Conservation (phyloP, 2,329 filamentous ascomycete species). For the Colletotrichum cuscutae region DNA sequence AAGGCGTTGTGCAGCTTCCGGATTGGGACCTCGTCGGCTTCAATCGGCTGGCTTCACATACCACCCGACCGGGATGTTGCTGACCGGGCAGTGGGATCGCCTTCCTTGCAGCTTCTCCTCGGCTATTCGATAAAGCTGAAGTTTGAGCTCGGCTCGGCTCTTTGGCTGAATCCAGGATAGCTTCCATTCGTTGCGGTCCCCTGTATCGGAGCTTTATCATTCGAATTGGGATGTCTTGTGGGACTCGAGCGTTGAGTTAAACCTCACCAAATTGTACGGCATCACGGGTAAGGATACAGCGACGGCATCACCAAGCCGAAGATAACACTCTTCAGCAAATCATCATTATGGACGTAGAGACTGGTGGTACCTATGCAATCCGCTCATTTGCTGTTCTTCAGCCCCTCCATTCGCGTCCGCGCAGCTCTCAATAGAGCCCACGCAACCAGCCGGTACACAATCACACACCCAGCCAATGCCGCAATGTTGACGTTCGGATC, state of each 20-base stretch:
- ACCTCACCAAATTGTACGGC: neutral
- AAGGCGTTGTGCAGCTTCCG: slow-evolving; percentile 19
- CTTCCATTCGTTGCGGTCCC: neutral
- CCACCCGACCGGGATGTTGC: neutral
- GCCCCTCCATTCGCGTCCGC: slow-evolving; percentile 55
- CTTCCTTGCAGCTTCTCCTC: neutral
- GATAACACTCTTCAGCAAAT: neutral
- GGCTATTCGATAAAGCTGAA: slow-evolving; percentile 14
- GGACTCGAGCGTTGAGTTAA: neutral
- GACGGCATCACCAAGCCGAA: no score
- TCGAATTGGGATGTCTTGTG: no score
- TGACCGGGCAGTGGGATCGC: slow-evolving; percentile 11
- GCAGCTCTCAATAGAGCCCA: slow-evolving; percentile 66
- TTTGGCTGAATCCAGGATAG: slow-evolving; percentile 21
- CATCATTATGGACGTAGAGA: neutral
- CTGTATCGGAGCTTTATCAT: neutral
- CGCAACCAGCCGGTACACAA: slow-evolving; percentile 73
- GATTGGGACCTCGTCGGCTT: slow-evolving; percentile 3
- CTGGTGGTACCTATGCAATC: neutral
- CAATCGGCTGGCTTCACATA: neutral
- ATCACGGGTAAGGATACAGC: no score
- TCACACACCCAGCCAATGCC: slow-evolving; percentile 69
- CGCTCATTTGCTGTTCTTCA: slow-evolving; percentile 48
- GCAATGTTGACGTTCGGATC: slow-evolving; percentile 70
- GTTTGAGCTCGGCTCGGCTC: slow-evolving; percentile 7